These are phyloP conservation scores for Termitomyces heimii DNA, from an alignment of 768 basidiomycete genomes.

Conservation along the genomic window DNA sequence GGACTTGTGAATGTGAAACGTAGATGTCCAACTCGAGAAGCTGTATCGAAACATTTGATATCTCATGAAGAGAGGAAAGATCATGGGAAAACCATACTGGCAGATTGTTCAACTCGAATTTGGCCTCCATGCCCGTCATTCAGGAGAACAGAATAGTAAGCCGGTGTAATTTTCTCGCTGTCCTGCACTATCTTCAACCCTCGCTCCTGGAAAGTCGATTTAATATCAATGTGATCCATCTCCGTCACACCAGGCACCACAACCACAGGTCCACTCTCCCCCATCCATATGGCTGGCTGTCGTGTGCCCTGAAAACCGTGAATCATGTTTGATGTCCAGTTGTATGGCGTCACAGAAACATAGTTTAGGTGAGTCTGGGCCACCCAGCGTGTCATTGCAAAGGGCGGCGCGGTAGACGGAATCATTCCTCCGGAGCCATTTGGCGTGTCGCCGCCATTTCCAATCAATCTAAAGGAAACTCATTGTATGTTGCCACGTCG, in stretches of 20 bases:
- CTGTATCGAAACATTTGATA: constrained; percentile 26
- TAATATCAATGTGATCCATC: constrained; percentile 26
- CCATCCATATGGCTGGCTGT: constrained; percentile 90
- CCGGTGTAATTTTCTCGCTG: constrained; percentile 47
- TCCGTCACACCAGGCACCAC: constrained; percentile 49
- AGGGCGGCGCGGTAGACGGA: constrained; percentile 69
- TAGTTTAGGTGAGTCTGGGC: constrained; percentile 76
- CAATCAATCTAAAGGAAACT: constrained; percentile 42
- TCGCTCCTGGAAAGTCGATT: constrained; percentile 50
- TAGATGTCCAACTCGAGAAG: constrained; percentile 71
- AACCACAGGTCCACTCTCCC: constrained; percentile 61
- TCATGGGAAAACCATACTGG: constrained; percentile 37
- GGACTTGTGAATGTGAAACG: constrained; percentile 53
- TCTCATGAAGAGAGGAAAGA: background rate
- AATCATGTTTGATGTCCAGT: constrained; percentile 46
- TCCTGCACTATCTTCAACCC: constrained; percentile 48
- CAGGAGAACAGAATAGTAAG: constrained; percentile 53
- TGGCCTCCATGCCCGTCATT: constrained; percentile 45
- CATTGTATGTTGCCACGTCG: background rate
- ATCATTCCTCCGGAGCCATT: constrained; percentile 76
- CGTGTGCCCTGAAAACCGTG: constrained; percentile 79
- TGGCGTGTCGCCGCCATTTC: constrained; percentile 66
- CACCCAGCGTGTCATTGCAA: constrained; percentile 85
- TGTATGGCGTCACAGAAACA: constrained; percentile 68
- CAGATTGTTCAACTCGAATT: constrained; percentile 53